Percentiles rank a stretch among this genome's conserved stretches.
phyloP scores from a whole-genome alignment of 768 basidiomycete species.

The Suillus placidus region DNA sequence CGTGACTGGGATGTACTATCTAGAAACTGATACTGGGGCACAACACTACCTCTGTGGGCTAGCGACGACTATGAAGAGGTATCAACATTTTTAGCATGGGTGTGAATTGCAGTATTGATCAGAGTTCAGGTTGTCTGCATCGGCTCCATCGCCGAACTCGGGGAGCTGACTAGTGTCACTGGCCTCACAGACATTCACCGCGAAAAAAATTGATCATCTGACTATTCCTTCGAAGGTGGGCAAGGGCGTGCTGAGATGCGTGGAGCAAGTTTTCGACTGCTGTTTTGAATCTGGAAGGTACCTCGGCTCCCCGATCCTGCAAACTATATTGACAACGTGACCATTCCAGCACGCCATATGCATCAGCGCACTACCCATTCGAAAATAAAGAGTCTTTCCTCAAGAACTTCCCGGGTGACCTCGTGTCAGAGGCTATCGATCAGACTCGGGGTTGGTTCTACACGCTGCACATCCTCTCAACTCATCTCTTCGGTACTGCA shows the following conservation, averaged over 20 bases:
- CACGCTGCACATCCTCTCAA: conserved; percentile 93
- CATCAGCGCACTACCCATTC: conserved; percentile 96
- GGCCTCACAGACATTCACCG: conserved; percentile 91
- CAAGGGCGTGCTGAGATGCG: conserved; percentile 80
- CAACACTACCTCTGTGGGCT: conserved; percentile 95
- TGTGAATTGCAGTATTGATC: background rate
- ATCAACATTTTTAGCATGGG: background rate
- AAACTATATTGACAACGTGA: conserved; percentile 1
- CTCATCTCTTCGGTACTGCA: conserved; percentile 89
- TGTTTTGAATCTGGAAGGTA: conserved; percentile 99
- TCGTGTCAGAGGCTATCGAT: conserved; percentile 97
- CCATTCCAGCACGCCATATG: conserved; percentile 89
- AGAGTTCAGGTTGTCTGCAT: conserved; percentile 71
- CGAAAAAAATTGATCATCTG: conserved; percentile 93
- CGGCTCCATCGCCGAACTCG: conserved; percentile 86
- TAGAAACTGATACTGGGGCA: conserved; percentile 99
- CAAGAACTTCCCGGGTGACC: conserved; percentile 88
- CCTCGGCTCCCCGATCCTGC: conserved; percentile 21
- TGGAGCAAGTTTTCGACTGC: conserved; percentile 99
- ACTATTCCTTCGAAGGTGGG: conserved; percentile 92
- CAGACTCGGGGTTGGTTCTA: conserved; percentile 99
- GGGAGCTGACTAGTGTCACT: conserved; percentile 78
- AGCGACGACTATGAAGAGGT: conserved; percentile 92
- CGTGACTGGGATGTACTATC: conserved; percentile 99
- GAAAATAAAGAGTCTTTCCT: conserved; percentile 93